phyloP scores from a whole-genome alignment of 2,329 filamentous ascomycete species.

The Aspergillus sp. region DNA sequence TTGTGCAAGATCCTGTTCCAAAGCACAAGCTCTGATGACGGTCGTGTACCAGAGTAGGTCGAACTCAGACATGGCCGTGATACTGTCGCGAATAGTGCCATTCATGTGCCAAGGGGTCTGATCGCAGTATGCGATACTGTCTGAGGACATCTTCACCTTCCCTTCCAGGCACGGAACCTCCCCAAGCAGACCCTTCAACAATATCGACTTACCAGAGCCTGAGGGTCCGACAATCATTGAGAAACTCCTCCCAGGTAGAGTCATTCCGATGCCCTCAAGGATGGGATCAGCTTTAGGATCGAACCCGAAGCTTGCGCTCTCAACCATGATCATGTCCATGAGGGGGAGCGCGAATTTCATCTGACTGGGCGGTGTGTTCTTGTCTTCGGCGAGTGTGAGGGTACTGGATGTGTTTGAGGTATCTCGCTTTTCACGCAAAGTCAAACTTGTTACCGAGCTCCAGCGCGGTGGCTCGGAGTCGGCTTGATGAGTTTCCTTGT shows the following conservation, averaged over 20 bases:
- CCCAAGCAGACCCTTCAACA: constrained; percentile 49
- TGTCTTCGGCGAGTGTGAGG: constrained; percentile 21
- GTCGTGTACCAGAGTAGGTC: constrained; percentile 39
- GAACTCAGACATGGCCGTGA: constrained; percentile 37
- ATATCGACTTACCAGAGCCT: constrained; percentile 55
- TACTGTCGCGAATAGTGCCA: constrained; percentile 41
- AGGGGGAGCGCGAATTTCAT: constrained; percentile 11
- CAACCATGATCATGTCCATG: constrained; percentile 39
- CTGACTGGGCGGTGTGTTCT: not conserved
- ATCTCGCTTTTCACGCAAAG: constrained; percentile 18
- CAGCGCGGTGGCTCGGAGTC: constrained; percentile 20
- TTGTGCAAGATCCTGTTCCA: constrained; percentile 41
- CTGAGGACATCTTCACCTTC: constrained; percentile 33
- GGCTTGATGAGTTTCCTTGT: constrained; percentile 32
- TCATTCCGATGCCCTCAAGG: constrained; percentile 43
- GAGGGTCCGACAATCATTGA: constrained; percentile 53
- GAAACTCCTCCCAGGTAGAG: constrained; percentile 43
- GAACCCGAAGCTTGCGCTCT: constrained; percentile 50
- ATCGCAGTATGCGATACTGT: constrained; percentile 42
- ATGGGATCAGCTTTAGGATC: constrained; percentile 41
- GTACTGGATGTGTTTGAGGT: constrained; percentile 13
- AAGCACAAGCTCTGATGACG: constrained; percentile 38
- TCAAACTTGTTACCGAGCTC: constrained; percentile 15
- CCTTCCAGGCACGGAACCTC: constrained; percentile 40
- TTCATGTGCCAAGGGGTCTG: constrained; percentile 45